Evolutionary conservation across 2,329 filamentous ascomycete genomes (phyloP).

Genomic region (Orbilia quercus): DNA sequence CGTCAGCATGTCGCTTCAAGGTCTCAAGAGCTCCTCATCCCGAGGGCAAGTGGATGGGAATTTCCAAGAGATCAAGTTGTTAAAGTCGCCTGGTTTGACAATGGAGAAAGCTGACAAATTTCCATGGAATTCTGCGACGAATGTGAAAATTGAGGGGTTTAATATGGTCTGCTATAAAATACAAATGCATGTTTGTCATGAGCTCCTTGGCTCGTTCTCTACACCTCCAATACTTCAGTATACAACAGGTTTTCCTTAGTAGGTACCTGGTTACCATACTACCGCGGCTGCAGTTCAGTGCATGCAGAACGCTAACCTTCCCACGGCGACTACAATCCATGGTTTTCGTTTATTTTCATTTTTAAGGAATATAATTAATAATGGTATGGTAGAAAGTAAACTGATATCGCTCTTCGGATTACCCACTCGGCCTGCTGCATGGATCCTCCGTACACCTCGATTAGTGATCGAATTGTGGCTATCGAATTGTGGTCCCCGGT

Average conservation of each 20-base stretch:
- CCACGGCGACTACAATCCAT: no score
- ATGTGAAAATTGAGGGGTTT: slow-evolving; percentile 7
- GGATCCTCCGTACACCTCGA: not conserved
- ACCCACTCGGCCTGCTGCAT: slow-evolving; percentile 6
- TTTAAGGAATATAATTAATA: no score
- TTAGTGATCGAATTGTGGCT: slow-evolving; percentile 22
- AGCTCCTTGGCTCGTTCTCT: no score
- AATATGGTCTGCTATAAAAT: slow-evolving; percentile 1
- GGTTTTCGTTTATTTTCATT: no score
- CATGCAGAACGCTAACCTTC: no score
- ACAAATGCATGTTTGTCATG: not conserved
- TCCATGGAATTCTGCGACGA: not conserved
- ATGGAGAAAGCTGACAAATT: not conserved
- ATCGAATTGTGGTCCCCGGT: slow-evolving; percentile 16
- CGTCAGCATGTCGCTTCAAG: not conserved
- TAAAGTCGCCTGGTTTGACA: not conserved
- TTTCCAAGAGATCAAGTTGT: not conserved
- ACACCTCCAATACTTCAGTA: no score
- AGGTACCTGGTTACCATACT: no score
- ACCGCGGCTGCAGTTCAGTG: no score
- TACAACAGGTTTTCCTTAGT: no score
- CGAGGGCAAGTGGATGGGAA: not conserved
- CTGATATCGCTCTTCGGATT: slow-evolving; percentile 52
- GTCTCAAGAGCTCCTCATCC: not conserved
- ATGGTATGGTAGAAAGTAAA: slow-evolving; percentile 12